Base-by-base conservation (phyloP, 129 eudicot species). In the Logfia minima region DNA sequence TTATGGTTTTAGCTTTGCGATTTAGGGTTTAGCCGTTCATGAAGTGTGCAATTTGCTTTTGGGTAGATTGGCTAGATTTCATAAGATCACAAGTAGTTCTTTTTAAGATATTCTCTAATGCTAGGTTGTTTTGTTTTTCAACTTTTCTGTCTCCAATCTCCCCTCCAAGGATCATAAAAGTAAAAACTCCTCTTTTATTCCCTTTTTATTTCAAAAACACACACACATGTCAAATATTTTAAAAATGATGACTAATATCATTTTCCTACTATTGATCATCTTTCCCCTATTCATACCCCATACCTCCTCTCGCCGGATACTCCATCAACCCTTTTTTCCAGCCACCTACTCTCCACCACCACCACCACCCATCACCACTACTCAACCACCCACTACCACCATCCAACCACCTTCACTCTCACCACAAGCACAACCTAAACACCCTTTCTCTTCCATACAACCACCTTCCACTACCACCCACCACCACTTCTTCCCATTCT, bases 241-340 rank as follows among this genome's bases (percentile, higher is more conserved):
- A 18, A 79, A 74, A 3, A 45, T 45, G 53, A 75, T 77, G 75
- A 65, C 41, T 48, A 70, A 32, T 68, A 37, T 74, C 56, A 60
- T 35, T 14, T 34, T 77, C 60, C 39, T 73, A 19, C 55, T 77
- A 3, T 0, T 45, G 28, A 45, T 45, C 53, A 45, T 13, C 53
- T 32, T 74, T 55, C 14, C n/a, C 64, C 75, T 51, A 81, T 22
- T 75, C 78, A 24, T 69, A 58, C 8, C 87, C 79, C 82, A 56
- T 22, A 19, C 84, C 74, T 67, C 82, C 83, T 72, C 51, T 82
- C 92, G 90, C 66, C 92, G 92, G 66, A 81, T 83, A 68, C 96
- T 90, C 86, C 98, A 87, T 76, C 93, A 93, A 71, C 98, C 96
- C n/a, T 79, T 90, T 68, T 85, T 88, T 80, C 96, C 90, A 43